Evolutionary conservation across 2,329 filamentous ascomycete genomes (phyloP), one percentile per base, ranked within the genome.

Genomic region (Pyricularia sp.): DNA sequence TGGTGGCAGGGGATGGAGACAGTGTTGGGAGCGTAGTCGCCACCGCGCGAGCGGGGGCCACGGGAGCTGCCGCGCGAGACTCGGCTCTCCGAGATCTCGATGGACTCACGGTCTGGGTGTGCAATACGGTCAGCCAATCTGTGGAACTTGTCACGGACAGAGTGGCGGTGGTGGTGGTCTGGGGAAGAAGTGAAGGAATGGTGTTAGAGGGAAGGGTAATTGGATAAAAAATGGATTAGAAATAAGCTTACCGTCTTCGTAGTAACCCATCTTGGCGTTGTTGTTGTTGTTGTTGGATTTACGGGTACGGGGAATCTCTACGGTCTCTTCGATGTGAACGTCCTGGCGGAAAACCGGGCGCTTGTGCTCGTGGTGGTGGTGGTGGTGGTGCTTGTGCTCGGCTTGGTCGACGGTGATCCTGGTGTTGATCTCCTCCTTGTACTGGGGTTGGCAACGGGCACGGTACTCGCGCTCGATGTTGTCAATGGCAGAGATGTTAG

Each of bases 1-100:
- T 98, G 96, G 89, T 99, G 93, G 91, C 93, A 97, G 74, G 96
- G 95, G 82, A 99, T 97, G 79, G 94, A 94, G 81, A 98, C 94
- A 76, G 93, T 97, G 87, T 95, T 94, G 79, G 90, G 86, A 70
- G 14, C 31, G 11, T 26, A 50, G 83, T 30, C 75, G 73, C 78
- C 77, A 66, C 76, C 73, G 70, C 76, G 77, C 4, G 55, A 30
- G 70, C 76, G 75, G 74, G 73, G 76, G 70, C 42, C 42, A n/a
- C 72, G 72, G 73, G 69, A 71, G 76, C 75, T 75, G 75, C 73
- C 72, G 73, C 74, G 72, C 73, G 73, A 70, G 72, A 74, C 71
- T 69, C 77, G 78, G 71, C 75, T 75, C 78, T 86, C 83, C 72
- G 82, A 81, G 71, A 84, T 80, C 73, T 85, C 81, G 71, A 80